Conservation (phyloP, 371 early-diverging fungal genomes). For the Lichtheimia ornata region DNA sequence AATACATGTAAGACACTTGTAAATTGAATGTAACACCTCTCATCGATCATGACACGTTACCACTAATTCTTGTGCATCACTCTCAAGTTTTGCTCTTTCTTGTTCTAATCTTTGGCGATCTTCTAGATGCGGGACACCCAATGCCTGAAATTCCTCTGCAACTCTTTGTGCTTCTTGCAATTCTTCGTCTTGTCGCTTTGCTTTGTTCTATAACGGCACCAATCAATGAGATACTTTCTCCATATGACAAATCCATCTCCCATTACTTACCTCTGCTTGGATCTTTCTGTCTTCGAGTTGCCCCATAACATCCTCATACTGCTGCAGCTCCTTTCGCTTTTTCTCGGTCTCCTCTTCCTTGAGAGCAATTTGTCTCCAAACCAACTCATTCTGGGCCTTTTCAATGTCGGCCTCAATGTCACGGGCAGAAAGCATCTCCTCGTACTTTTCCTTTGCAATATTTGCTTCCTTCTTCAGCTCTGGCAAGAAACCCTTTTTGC, state of each 20-base stretch:
- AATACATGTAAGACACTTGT: too few relatives aligned
- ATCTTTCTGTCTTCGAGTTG: neutral
- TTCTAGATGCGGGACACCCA: neutral
- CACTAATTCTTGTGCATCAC: neutral
- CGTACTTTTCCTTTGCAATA: slow-evolving; percentile 59
- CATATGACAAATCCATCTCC: neutral
- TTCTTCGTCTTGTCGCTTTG: slow-evolving; percentile 49
- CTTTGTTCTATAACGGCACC: slow-evolving; percentile 13
- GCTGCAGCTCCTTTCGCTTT: slow-evolving; percentile 24
- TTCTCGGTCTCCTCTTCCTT: slow-evolving; percentile 38
- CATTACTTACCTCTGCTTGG: neutral
- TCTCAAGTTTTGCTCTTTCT: neutral
- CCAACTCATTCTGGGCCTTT: slow-evolving; percentile 65
- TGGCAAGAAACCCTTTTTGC: slow-evolving; percentile 62
- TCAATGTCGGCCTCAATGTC: slow-evolving; percentile 64
- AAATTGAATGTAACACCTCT: too few relatives aligned
- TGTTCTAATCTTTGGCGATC: neutral
- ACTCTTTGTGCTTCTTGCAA: slow-evolving; percentile 25
- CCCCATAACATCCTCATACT: slow-evolving; percentile 5
- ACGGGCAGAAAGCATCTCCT: slow-evolving; percentile 67
- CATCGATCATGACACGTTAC: neutral
- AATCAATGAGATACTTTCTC: neutral
- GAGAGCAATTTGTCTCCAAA: slow-evolving; percentile 71
- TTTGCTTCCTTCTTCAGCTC: slow-evolving; percentile 60
- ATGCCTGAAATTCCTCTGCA: slow-evolving; percentile 8